Conservation (phyloP, 2,329 filamentous ascomycete species). For the Colletotrichum musicola region DNA sequence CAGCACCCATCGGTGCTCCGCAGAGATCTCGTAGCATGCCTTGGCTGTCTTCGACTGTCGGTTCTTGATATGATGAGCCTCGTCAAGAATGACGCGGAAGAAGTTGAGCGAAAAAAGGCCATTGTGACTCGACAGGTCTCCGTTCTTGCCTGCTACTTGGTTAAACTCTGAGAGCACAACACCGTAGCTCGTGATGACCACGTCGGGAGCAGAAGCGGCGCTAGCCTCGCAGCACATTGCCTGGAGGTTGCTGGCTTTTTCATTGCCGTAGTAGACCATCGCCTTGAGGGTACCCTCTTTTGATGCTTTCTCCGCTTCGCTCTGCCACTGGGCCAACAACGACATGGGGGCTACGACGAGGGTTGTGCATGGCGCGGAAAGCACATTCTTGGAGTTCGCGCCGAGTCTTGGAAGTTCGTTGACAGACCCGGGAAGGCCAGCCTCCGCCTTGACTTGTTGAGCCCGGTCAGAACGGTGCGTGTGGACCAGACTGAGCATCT, state of each 20-base stretch:
- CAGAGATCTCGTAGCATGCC: constrained; percentile 91
- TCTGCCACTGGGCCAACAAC: constrained; percentile 95
- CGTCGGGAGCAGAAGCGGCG: constrained; percentile 80
- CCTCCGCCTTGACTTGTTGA: constrained; percentile 50
- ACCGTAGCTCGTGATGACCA: constrained; percentile 96
- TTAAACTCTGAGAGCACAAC: constrained; percentile 91
- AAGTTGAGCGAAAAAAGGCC: constrained; percentile 94
- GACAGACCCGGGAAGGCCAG: constrained; percentile 56
- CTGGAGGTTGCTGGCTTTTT: constrained; percentile 84
- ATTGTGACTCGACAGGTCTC: constrained; percentile 73
- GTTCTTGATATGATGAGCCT: constrained; percentile 94
- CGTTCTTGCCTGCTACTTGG: constrained; percentile 75
- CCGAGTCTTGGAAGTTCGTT: constrained; percentile 74
- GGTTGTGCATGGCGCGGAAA: constrained; percentile 86
- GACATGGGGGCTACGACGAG: constrained; percentile 98
- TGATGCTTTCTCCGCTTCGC: constrained; percentile 92
- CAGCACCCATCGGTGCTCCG: constrained; percentile 89
- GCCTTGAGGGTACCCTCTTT: constrained; percentile 84
- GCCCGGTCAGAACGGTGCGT: constrained; percentile 76
- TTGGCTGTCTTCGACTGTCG: constrained; percentile 92
- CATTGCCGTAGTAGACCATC: constrained; percentile 91
- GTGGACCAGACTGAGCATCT: constrained; percentile 96
- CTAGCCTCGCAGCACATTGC: constrained; percentile 83
- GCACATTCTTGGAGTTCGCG: constrained; percentile 66
- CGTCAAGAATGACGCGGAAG: constrained; percentile 94